phyloP scores from a whole-genome alignment of 1,139 yeast species.

The Saccharomyces hybrid region DNA sequence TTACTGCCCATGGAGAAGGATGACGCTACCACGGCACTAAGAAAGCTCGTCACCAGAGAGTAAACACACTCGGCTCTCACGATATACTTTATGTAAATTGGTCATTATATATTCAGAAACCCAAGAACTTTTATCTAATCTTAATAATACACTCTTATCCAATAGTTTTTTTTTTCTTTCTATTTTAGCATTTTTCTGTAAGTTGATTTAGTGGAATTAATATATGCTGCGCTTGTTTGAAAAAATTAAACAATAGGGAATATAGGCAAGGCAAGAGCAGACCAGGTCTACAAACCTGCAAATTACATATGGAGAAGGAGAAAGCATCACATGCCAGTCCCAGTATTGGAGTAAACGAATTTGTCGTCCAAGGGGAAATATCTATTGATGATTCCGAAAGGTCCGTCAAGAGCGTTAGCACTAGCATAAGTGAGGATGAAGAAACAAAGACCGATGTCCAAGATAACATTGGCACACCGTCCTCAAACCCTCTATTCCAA shows the following conservation, averaged over 20 bases:
- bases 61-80: background rate
- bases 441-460: background rate
- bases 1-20: constrained; percentile 12
- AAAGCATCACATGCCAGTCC: background rate
- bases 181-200: background rate
- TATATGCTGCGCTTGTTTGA: background rate
- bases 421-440: background rate
- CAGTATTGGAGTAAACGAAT: background rate
- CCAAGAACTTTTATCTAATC: background rate
- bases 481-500: background rate
- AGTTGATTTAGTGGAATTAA: background rate
- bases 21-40: constrained; percentile 27
- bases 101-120: background rate
- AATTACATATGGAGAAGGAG: background rate
- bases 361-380: background rate
- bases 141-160: background rate
- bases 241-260: background rate
- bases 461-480: background rate
- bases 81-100: background rate
- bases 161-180: background rate
- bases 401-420: background rate
- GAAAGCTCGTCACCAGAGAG: constrained; percentile 21
- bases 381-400: background rate
- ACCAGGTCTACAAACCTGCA: background rate
- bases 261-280: background rate